Evolutionary conservation across 2,329 filamentous ascomycete species (phyloP).

Genomic region (Amauroascus verrucosus): DNA sequence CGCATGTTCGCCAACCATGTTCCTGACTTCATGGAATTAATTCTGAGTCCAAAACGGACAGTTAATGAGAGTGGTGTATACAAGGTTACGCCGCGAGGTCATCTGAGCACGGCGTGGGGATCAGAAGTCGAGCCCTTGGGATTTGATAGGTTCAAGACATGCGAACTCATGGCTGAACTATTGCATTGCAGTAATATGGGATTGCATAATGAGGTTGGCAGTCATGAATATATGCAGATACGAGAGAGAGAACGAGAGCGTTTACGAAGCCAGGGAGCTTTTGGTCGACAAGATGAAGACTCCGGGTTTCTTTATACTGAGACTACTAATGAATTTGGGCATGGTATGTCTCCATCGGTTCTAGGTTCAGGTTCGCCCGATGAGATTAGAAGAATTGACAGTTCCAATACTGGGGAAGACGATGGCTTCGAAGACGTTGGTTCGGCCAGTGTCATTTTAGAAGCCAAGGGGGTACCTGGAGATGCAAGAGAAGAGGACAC

Average conservation of each 20-base stretch:
- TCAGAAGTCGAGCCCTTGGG: constrained; percentile 85
- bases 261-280: constrained; percentile 62
- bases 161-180: constrained; percentile 94
- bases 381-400: constrained; percentile 59
- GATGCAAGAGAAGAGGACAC: constrained; percentile 29
- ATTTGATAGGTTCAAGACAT: constrained; percentile 97
- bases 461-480: constrained; percentile 59
- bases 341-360: constrained; percentile 29
- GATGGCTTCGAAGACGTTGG: constrained; percentile 89
- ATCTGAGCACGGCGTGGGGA: constrained; percentile 78
- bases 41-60: constrained; percentile 60
- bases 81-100: constrained; percentile 57
- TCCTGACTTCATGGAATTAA: constrained; percentile 84
- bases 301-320: constrained; percentile 49
- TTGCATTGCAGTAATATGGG: constrained; percentile 99
- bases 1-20: constrained; percentile 83
- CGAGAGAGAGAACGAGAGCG: constrained; percentile 74
- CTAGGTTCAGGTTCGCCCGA: constrained; percentile 47
- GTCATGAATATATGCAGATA: constrained; percentile 71
- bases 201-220: constrained; percentile 79
- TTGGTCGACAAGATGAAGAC: constrained; percentile 42
- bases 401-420: constrained; percentile 73
- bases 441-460: constrained; percentile 57
- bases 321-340: constrained; percentile 36
- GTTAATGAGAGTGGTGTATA: constrained; percentile 45